phyloP scores from a whole-genome alignment of 306 rosid genomes.

The Rosa multiflora region DNA sequence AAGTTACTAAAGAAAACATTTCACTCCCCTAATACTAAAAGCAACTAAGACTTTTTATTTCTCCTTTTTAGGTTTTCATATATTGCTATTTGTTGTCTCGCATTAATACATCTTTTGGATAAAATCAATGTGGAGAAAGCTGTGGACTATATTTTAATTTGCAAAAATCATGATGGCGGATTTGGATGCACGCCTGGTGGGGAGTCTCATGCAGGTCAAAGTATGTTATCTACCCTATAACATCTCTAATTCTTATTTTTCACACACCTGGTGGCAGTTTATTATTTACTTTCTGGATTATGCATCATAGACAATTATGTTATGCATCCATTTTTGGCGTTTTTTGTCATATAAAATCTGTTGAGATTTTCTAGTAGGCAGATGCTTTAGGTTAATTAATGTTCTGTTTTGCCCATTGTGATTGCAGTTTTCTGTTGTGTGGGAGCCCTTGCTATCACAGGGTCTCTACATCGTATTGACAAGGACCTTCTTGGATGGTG shows the following conservation, averaged over 20 bases:
- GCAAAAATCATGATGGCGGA: constrained; percentile 90
- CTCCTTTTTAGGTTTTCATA: constrained; percentile 67
- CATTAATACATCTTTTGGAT: constrained; percentile 56
- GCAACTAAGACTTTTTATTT: background rate
- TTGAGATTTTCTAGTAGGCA: background rate
- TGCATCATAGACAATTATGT: no score
- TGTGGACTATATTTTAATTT: constrained; percentile 69
- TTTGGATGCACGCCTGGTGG: constrained; percentile 92
- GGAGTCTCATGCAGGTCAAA: constrained; percentile 93
- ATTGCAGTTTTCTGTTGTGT: constrained; percentile 92
- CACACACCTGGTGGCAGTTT: background rate
- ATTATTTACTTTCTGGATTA: background rate
- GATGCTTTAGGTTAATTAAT: background rate
- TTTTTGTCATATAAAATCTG: background rate
- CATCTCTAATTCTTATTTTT: background rate
- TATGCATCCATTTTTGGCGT: no score
- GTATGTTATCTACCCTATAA: constrained; percentile 39
- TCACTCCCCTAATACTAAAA: background rate
- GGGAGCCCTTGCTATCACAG: constrained; percentile 82
- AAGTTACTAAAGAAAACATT: no score
- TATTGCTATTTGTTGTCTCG: constrained; percentile 63
- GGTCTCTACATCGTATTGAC: constrained; percentile 80
- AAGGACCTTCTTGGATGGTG: constrained; percentile 96
- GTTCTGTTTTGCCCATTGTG: constrained; percentile 21
- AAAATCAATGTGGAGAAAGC: constrained; percentile 81